Conservation (phyloP, 2,329 filamentous ascomycete genomes). For the Colletotrichum melonis region DNA sequence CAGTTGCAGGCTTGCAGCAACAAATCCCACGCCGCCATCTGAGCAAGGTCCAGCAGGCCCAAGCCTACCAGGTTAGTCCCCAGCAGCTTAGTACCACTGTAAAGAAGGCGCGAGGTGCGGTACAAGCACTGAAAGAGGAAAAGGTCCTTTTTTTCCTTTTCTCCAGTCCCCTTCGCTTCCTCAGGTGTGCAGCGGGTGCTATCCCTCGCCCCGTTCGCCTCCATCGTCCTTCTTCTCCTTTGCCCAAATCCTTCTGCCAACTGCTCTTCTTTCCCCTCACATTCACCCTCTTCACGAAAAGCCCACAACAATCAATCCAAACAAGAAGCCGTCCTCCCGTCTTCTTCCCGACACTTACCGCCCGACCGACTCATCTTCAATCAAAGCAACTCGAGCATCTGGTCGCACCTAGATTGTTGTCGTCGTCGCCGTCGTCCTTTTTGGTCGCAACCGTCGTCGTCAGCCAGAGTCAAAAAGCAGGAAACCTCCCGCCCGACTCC, state of each 20-base stretch:
- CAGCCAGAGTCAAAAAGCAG: conserved; percentile 23
- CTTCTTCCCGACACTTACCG: conserved; percentile 11
- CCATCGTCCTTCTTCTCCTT: conserved; percentile 17
- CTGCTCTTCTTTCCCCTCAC: conserved; percentile 34
- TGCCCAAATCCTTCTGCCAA: conserved; percentile 16
- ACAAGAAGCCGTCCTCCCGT: not conserved
- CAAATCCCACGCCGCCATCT: not conserved
- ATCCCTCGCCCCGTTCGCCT: conserved; percentile 23
- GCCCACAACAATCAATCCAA: conserved; percentile 15
- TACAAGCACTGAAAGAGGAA: conserved; percentile 10
- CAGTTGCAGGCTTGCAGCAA: conserved; percentile 6
- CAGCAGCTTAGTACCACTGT: conserved; percentile 1
- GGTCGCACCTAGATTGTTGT: conserved; percentile 33
- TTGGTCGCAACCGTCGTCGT: conserved; percentile 33
- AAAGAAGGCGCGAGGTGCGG: not conserved
- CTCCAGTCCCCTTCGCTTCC: conserved; percentile 18
- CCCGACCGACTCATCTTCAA: not conserved
- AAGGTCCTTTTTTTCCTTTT: conserved; percentile 19
- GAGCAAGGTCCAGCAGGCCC: conserved; percentile 6
- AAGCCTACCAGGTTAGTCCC: not conserved
- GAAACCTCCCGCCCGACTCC: not conserved
- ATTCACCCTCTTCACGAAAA: conserved; percentile 21
- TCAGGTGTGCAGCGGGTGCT: not conserved
- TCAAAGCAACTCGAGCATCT: conserved; percentile 2
- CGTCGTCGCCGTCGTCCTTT: conserved; percentile 7